phyloP scores from a whole-genome alignment of 352 stramenopile species.

The Globisporangium irregulare region DNA sequence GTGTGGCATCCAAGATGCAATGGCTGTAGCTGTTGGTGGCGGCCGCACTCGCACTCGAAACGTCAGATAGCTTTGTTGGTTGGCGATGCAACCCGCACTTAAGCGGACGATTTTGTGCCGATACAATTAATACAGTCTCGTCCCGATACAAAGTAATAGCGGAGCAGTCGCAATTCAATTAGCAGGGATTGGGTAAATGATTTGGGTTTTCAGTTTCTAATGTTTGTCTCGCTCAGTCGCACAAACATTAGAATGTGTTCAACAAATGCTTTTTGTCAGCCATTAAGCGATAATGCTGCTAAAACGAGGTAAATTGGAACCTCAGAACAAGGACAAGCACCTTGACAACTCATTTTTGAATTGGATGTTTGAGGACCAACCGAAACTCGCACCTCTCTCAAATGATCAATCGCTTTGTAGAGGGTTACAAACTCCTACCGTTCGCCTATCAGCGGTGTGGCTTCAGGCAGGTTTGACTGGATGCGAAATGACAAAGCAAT shows the following conservation, averaged over 20 bases:
- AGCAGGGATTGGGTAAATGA: background rate
- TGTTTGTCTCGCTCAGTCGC: background rate
- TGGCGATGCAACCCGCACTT: conserved; percentile 6
- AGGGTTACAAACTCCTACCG: background rate
- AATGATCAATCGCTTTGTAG: background rate
- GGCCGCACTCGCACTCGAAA: conserved; percentile 12
- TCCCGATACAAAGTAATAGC: background rate
- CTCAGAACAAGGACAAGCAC: background rate
- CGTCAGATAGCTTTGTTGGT: conserved; percentile 11
- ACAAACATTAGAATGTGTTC: no score
- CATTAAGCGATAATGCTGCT: background rate
- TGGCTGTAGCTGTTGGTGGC: conserved; percentile 1
- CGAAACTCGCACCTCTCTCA: background rate
- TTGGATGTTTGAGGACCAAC: background rate
- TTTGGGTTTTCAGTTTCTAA: background rate
- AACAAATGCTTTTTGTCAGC: background rate
- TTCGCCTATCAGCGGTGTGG: background rate
- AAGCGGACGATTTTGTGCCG: background rate
- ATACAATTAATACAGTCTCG: conserved; percentile 9
- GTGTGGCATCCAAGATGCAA: conserved; percentile 8
- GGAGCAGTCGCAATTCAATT: background rate
- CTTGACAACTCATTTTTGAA: background rate
- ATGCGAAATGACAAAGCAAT: conserved; percentile 18
- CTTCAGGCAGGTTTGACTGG: conserved; percentile 17
- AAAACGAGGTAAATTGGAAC: background rate